phyloP scores from a whole-genome alignment of 257 asterid species.

The Lycium ferocissimum region DNA sequence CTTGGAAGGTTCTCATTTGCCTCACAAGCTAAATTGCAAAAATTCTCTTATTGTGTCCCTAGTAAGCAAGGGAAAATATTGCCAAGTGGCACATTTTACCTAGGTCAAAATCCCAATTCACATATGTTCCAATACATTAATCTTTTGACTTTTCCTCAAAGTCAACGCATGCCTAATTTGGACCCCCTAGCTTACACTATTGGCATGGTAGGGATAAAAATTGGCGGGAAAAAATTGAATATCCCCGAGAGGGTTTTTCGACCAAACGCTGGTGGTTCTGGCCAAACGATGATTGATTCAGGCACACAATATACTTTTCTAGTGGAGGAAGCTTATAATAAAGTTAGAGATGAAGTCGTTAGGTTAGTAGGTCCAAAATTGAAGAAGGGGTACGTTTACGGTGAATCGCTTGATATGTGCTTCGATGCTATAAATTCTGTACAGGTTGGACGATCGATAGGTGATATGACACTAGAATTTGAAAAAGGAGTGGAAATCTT shows the following conservation, averaged over 20 bases:
- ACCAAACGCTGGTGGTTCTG: slow-evolving; percentile 78
- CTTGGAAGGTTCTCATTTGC: slow-evolving; percentile 72
- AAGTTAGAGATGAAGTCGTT: slow-evolving; percentile 59
- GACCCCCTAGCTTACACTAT: slow-evolving; percentile 83
- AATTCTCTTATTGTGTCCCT: slow-evolving; percentile 89
- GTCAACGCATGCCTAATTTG: slow-evolving; percentile 74
- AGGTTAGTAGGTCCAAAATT: slow-evolving; percentile 58
- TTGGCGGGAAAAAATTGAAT: slow-evolving; percentile 62
- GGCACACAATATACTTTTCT: slow-evolving; percentile 84
- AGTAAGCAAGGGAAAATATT: slow-evolving; percentile 38
- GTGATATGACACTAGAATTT: slow-evolving; percentile 64
- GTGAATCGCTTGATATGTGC: slow-evolving; percentile 77
- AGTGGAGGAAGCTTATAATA: slow-evolving; percentile 65
- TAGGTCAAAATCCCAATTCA: slow-evolving; percentile 76
- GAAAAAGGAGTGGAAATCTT: slow-evolving; percentile 62
- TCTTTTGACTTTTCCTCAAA: slow-evolving; percentile 58
- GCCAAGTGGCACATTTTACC: slow-evolving; percentile 68
- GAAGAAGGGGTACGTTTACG: slow-evolving; percentile 61
- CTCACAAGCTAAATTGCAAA: slow-evolving; percentile 69
- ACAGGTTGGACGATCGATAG: slow-evolving; percentile 56
- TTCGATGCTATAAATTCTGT: slow-evolving; percentile 50
- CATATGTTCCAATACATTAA: slow-evolving; percentile 46
- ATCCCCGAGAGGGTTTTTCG: slow-evolving; percentile 58
- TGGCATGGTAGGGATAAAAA: slow-evolving; percentile 56
- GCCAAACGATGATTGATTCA: slow-evolving; percentile 91